Base-by-base conservation (phyloP, 1,284 basidiomycete genomes). In the Fistulinella staudtii region DNA sequence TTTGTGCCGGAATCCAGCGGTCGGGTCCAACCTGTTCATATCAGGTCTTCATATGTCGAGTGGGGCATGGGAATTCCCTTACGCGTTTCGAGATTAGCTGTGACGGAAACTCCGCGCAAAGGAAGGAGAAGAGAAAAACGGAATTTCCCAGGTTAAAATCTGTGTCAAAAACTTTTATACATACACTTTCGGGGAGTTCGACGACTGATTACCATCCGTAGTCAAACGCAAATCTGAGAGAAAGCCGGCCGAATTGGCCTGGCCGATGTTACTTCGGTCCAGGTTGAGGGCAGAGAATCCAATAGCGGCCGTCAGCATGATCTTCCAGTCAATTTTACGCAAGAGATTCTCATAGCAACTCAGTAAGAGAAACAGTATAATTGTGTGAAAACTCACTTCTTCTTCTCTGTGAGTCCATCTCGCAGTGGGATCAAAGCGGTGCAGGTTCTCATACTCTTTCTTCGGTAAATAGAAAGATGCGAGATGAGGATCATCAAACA, bases 381-480 rank as follows among this genome's bases (percentile, higher is more conserved):
- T 18, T 3, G 17, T 14, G 14, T 42, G 17, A 21, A 3, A 13
- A 49, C 72, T 44, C 41, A 76, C 77, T 56, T 64, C 69, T 61
- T 88, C 84, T 56, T 89, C 84, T 24, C 74, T 60, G 57, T 73
- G 74, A 1, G 83, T 86, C 85, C 85, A 89, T 5, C 84, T 72
- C 22, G 79, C 80, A 11, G 68, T 60, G 0, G 78, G 75, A 54
- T 88, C 79, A 52, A 88, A 86, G 8, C 80, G 70, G 53, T 85
- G 80, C 1, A 70, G 48, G 53, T 81, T 84, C 60, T 86, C 84
- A 50, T 81, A 85, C 2, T 70, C 33, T 11, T 21, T 34, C 10
- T 34, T 34, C 21, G 33, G 33, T 11, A 10, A 34, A 34, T 34
- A 34, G 47, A 73, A 67, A 35, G 72, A 57, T 1, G 69, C 68